phyloP scores from a whole-genome alignment of 2,329 filamentous ascomycete species.

The Colletotrichum lindemuthianum region DNA sequence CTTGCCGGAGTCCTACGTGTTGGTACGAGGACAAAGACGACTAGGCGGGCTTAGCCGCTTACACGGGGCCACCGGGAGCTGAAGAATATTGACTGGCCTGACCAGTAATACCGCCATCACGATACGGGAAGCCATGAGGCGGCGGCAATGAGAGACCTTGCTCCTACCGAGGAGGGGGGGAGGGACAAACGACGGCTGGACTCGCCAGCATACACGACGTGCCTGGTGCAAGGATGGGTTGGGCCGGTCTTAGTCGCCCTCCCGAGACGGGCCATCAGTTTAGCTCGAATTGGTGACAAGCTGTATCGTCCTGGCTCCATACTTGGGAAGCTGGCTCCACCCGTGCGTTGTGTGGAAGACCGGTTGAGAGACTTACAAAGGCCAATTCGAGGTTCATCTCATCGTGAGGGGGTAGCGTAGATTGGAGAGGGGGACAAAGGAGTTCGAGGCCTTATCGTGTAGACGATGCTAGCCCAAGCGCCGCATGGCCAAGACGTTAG shows the following conservation, averaged over 20 bases:
- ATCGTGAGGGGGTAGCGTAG: conserved; percentile 31
- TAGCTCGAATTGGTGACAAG: conserved; percentile 33
- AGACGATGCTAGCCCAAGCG: conserved; percentile 24
- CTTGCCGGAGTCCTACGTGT: conserved; percentile 2
- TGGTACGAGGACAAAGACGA: conserved; percentile 21
- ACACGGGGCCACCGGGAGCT: conserved; percentile 31
- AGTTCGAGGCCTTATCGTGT: conserved; percentile 25
- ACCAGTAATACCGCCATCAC: conserved; percentile 10
- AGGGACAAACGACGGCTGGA: conserved; percentile 20
- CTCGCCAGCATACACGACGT: conserved; percentile 13
- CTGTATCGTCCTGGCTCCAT: conserved; percentile 21
- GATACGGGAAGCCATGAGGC: conserved; percentile 13
- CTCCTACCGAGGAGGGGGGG: not conserved
- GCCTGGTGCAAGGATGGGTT: conserved; percentile 13
- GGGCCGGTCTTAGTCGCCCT: conserved; percentile 18
- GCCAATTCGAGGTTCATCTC: not conserved
- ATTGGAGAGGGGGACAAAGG: conserved; percentile 18
- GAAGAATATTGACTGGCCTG: conserved; percentile 25
- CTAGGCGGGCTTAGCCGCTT: conserved; percentile 15
- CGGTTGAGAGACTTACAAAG: conserved; percentile 28
- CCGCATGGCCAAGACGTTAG: conserved; percentile 33
- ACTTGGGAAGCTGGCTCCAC: conserved; percentile 24
- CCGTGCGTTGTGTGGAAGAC: conserved; percentile 26
- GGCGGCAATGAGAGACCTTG: conserved; percentile 22
- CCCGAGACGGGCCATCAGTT: conserved; percentile 20